These are phyloP conservation scores for Aegilops sharonensis DNA, from an alignment of 176 grass and related monocot genomes.

Conservation along the genomic window DNA sequence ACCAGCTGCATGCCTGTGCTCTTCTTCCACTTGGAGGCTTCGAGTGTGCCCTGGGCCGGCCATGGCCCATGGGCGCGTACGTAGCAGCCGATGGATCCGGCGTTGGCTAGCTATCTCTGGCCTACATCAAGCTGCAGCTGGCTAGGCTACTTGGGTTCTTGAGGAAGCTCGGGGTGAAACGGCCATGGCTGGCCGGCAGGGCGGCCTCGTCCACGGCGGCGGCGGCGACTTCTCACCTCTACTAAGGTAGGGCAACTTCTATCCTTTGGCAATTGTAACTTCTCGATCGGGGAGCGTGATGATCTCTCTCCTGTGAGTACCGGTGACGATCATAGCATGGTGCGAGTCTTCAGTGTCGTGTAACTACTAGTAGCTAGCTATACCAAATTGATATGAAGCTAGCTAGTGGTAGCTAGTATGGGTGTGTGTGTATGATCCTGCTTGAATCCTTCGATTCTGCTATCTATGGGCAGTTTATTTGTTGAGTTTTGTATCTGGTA, in stretches of 20 bases:
- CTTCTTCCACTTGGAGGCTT: slow-evolving; percentile 9
- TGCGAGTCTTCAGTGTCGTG: background rate
- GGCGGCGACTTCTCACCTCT: slow-evolving; percentile 16
- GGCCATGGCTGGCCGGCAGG: background rate
- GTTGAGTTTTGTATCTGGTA: background rate
- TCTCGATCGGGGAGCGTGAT: background rate
- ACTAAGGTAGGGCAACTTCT: slow-evolving; percentile 78
- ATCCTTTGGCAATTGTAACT: slow-evolving; percentile 75
- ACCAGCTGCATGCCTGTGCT: background rate
- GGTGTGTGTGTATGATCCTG: background rate
- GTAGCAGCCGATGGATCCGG: background rate
- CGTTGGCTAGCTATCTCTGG: background rate
- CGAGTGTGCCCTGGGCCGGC: slow-evolving; percentile 23
- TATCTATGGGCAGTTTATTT: background rate
- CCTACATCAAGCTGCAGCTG: background rate
- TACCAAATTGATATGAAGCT: background rate
- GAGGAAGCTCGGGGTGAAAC: slow-evolving; percentile 1
- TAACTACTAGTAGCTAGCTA: background rate
- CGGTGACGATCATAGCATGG: background rate
- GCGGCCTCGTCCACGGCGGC: background rate
- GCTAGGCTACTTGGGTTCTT: background rate
- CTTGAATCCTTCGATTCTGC: background rate
- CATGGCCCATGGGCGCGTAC: slow-evolving; percentile 21
- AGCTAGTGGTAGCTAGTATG: too few relatives aligned
- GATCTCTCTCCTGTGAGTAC: background rate